A percentile compares a stretch with the other conserved stretches of the same genome.
phyloP scores from a whole-genome alignment of 2,329 filamentous ascomycete species.

The Colletotrichum liriopes region DNA sequence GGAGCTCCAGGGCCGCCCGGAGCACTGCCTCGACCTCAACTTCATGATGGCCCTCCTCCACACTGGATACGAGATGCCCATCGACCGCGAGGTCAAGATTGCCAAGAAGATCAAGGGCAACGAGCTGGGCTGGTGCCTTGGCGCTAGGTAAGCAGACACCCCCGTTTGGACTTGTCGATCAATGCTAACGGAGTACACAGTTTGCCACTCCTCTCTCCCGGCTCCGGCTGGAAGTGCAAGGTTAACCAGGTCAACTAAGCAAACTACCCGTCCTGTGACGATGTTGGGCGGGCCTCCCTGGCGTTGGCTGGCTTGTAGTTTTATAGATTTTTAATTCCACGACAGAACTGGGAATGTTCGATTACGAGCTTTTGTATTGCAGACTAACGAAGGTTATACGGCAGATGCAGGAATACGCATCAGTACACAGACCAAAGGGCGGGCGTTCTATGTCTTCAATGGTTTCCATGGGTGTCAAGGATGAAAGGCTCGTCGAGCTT shows the following conservation, averaged over 20 bases:
- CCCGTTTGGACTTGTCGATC: slow-evolving; percentile 2
- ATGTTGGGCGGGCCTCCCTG: slow-evolving; percentile 24
- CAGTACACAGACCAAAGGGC: slow-evolving; percentile 32
- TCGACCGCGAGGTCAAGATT: slow-evolving; percentile 96
- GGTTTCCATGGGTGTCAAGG: slow-evolving; percentile 29
- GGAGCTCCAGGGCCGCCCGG: slow-evolving; percentile 86
- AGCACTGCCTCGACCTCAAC: slow-evolving; percentile 95
- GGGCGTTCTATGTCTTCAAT: slow-evolving; percentile 38
- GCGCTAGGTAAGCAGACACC: slow-evolving; percentile 82
- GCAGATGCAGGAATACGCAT: slow-evolving; percentile 33
- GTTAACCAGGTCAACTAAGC: slow-evolving; percentile 79
- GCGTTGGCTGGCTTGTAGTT: slow-evolving; percentile 36
- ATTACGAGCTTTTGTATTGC: slow-evolving; percentile 33
- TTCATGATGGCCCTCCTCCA: slow-evolving; percentile 96
- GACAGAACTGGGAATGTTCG: slow-evolving; percentile 42
- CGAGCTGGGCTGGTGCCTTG: slow-evolving; percentile 97
- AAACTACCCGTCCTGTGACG: slow-evolving; percentile 27
- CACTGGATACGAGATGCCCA: slow-evolving; percentile 97
- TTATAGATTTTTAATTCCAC: slow-evolving; percentile 46
- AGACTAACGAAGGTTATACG: slow-evolving; percentile 32
- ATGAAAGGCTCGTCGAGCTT: slow-evolving; percentile 23
- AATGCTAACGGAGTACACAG: slow-evolving; percentile 66
- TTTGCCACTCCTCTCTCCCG: slow-evolving; percentile 85
- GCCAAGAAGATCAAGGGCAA: slow-evolving; percentile 99
- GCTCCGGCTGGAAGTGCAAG: slow-evolving; percentile 92